Conservation (phyloP, 106 monocot species). For the Vanilla planifolia region DNA sequence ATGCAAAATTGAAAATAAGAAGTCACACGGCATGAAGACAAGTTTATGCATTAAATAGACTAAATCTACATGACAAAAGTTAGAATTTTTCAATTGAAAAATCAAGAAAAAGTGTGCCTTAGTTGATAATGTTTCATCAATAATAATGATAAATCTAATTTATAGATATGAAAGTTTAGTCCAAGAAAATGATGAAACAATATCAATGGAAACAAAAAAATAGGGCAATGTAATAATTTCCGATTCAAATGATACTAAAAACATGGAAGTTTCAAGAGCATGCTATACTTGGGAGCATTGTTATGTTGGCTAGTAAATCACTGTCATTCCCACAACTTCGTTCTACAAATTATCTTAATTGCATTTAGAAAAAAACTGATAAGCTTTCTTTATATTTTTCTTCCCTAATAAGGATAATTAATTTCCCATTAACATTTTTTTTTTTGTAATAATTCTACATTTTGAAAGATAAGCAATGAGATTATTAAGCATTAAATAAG, state of each 20-base stretch:
- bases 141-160: background rate
- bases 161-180: background rate
- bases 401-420: no score
- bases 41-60: background rate
- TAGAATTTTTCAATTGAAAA: background rate
- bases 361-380: no score
- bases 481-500: no score
- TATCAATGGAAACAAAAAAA: no score
- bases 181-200: no score
- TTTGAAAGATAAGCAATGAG: no score
- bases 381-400: no score
- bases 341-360: no score
- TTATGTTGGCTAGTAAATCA: no score
- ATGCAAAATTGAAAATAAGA: background rate
- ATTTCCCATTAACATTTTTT: no score
- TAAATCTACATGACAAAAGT: background rate
- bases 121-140: background rate
- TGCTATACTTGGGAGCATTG: background rate
- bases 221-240: background rate
- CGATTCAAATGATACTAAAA: background rate
- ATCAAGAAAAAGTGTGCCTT: background rate
- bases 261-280: background rate
- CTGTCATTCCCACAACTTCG: no score
- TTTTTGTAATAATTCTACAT: no score
- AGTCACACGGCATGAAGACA: background rate